phyloP scores from a whole-genome alignment of 2,329 filamentous ascomycete genomes.

The Elsinoe necatrix region DNA sequence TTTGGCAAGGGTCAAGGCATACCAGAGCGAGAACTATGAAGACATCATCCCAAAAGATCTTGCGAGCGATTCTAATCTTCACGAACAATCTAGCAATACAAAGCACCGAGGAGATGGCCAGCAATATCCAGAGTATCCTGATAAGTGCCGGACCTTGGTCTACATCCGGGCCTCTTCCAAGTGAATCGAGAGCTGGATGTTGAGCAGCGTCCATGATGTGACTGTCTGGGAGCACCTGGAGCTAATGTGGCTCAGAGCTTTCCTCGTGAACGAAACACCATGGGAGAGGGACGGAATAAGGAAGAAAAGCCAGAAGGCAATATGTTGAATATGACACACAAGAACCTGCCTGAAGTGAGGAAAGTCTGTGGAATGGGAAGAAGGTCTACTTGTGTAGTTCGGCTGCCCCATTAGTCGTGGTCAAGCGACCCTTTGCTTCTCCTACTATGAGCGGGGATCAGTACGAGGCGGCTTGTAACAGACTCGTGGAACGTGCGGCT shows the following conservation, averaged over 20 bases:
- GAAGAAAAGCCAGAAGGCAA: neutral
- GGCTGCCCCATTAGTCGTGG: neutral
- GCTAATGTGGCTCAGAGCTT: neutral
- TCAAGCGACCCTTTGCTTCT: neutral
- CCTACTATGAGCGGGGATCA: slow-evolving; percentile 4
- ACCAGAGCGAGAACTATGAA: slow-evolving; percentile 23
- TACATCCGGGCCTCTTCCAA: neutral
- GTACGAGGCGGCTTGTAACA: neutral
- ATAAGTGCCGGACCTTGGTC: neutral
- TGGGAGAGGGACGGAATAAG: neutral
- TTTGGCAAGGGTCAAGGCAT: neutral
- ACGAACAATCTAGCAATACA: slow-evolving; percentile 21
- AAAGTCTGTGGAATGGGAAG: neutral
- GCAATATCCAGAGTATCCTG: slow-evolving; percentile 20
- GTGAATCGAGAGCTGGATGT: neutral
- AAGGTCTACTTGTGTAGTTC: slow-evolving; percentile 5
- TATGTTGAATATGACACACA: neutral
- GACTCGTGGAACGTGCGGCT: neutral
- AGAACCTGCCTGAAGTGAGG: neutral
- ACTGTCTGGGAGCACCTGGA: neutral
- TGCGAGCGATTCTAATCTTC: slow-evolving; percentile 22
- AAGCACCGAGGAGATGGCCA: slow-evolving; percentile 23
- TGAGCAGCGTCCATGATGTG: neutral
- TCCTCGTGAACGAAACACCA: neutral
- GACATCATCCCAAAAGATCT: slow-evolving; percentile 25